Evolutionary conservation across 192 early-diverging fungal species (phyloP).

Genomic region (Rhizophagus sp.): DNA sequence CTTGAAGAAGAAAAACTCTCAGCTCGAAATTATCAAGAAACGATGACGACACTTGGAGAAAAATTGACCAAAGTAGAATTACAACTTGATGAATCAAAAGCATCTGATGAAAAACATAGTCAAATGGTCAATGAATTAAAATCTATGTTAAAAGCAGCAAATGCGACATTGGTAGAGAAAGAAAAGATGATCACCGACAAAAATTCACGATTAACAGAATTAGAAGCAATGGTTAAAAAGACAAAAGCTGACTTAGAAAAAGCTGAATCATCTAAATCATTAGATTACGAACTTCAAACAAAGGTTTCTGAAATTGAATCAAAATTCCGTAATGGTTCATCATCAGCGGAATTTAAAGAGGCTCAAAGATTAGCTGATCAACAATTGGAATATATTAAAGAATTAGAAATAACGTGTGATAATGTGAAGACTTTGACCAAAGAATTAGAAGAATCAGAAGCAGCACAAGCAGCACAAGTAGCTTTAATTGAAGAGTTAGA

Average conservation of each 20-base stretch:
- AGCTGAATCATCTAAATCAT: neutral
- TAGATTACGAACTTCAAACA: neutral
- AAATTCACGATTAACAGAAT: neutral
- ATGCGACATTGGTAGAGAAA: neutral
- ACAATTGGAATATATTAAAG: neutral
- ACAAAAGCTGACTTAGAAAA: neutral
- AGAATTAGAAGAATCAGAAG: neutral
- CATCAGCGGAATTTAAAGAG: neutral
- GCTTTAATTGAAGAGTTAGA: neutral
- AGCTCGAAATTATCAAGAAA: neutral
- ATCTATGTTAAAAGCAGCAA: neutral
- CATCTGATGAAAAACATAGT: neutral
- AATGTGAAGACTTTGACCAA: neutral
- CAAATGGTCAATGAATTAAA: neutral
- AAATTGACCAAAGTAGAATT: conserved; percentile 8
- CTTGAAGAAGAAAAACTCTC: neutral
- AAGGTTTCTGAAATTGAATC: neutral
- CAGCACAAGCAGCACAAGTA: neutral
- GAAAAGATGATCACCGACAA: neutral
- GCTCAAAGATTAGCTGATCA: neutral
- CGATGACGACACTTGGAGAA: neutral
- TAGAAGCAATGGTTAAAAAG: neutral
- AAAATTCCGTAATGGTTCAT: neutral
- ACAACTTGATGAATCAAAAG: conserved; percentile 14
- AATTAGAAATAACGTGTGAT: neutral